These are phyloP conservation scores for Sugiyamaella lignohabitans DNA, from an alignment of 805 yeast species.

Conservation along the genomic window DNA sequence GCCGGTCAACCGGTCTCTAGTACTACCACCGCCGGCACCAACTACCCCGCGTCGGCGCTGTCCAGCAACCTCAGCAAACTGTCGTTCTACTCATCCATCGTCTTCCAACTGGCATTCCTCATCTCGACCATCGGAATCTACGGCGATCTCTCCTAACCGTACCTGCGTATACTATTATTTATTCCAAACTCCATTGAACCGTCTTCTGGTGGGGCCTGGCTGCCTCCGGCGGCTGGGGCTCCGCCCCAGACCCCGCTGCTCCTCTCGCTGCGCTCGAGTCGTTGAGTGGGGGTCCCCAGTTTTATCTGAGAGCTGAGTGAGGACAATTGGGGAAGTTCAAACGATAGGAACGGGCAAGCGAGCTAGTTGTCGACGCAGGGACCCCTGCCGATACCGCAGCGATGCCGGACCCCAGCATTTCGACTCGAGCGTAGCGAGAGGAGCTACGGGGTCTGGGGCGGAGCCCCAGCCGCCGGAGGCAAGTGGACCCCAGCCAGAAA, in stretches of 20 bases:
- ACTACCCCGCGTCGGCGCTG: not conserved
- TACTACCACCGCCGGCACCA: not conserved
- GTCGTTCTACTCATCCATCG: conserved; percentile 11
- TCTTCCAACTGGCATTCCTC: conserved; percentile 18
- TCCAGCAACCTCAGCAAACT: conserved; percentile 1
- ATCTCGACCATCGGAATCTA: conserved; percentile 24
- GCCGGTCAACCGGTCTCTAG: not conserved
- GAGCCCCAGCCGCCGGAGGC: no score
- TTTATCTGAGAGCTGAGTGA: no score
- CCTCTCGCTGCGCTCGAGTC: not conserved
- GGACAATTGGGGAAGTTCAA: no score
- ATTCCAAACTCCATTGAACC: not conserved
- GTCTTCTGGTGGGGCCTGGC: not conserved
- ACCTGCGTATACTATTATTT: not conserved
- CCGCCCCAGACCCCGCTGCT: not conserved
- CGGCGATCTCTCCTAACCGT: conserved; percentile 19
- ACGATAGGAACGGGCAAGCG: no score
- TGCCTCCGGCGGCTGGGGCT: conserved; percentile 1
- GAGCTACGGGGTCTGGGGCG: no score
- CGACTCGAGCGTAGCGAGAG: no score
- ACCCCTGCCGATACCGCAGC: no score
- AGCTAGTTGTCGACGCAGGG: no score
- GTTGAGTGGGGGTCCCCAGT: no score
- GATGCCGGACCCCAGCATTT: no score
- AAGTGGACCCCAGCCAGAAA: no score